A percentile compares a stretch with the other conserved stretches of the same genome.
Conservation (phyloP, 441 rosid species). For the Rhodomyrtus psidioides region DNA sequence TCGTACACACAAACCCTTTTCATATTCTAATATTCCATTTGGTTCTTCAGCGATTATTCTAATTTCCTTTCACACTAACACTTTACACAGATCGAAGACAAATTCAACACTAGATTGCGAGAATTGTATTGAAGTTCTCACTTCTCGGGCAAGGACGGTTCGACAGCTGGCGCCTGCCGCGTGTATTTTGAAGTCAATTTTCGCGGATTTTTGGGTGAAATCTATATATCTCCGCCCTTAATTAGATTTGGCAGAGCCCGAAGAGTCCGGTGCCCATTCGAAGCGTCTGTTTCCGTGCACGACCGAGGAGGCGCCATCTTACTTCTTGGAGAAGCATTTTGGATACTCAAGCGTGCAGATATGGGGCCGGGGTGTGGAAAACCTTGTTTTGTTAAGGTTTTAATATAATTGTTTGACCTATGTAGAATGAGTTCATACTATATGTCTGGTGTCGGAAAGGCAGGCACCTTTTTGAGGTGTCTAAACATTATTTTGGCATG, state of each 20-base stretch:
- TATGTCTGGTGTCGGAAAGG: neutral
- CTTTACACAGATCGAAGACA: neutral
- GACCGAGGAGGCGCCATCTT: neutral
- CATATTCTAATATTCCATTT: neutral
- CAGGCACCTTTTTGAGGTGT: neutral
- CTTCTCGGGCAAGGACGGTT: neutral
- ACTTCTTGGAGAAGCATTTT: neutral
- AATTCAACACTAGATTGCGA: neutral
- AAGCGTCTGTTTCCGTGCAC: neutral
- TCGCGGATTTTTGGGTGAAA: neutral
- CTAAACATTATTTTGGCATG: neutral
- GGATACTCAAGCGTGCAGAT: neutral
- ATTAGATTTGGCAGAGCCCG: neutral
- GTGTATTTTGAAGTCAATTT: neutral
- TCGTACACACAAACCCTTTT: neutral
- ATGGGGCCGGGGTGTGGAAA: neutral
- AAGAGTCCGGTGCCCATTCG: neutral
- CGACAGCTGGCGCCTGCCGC: accelerated
- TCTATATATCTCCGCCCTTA: neutral
- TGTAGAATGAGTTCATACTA: no score
- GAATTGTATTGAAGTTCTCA: neutral
- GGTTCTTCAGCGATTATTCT: neutral
- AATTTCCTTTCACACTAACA: neutral
- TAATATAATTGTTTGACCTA: neutral
- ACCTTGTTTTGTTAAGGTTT: neutral